Conservation (phyloP, 108 stramenopile genomes). For the Pelagomonas calceolata region DNA sequence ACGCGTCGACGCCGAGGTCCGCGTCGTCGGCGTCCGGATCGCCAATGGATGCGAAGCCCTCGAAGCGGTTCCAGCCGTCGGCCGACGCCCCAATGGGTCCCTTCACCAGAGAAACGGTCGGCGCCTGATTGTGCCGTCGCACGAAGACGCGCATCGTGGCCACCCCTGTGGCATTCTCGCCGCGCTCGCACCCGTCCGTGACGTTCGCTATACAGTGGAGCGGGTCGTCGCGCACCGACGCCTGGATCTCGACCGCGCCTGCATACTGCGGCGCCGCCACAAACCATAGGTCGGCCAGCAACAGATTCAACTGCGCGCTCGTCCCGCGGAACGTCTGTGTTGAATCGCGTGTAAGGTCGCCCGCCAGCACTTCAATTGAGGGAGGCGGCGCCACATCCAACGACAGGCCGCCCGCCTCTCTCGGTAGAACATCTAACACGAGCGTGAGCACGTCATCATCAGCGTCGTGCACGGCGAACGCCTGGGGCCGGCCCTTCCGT, state of each 20-base stretch:
- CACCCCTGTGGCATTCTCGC: constrained; percentile 17
- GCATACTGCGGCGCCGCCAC: no score
- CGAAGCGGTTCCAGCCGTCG: neutral
- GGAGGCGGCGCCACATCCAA: no score
- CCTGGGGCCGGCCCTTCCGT: constrained; percentile 1
- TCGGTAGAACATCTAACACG: neutral
- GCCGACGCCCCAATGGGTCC: no score
- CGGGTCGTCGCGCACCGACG: no score
- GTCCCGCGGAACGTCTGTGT: constrained; percentile 13
- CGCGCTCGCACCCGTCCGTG: constrained; percentile 15
- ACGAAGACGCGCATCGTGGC: neutral
- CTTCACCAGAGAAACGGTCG: no score
- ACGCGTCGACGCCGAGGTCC: neutral
- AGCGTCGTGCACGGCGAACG: constrained; percentile 18
- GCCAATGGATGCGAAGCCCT: neutral
- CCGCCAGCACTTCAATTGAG: neutral
- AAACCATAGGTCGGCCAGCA: constrained; percentile 11
- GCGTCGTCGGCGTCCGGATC: neutral
- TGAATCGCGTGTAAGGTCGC: neutral
- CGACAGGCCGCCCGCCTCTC: no score
- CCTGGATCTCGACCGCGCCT: no score
- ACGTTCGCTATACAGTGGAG: neutral
- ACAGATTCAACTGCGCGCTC: constrained; percentile 7
- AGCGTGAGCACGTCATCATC: neutral
- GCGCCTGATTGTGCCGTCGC: no score